Conservation (phyloP, 441 rosid genomes). For the Aleurites moluccanus region DNA sequence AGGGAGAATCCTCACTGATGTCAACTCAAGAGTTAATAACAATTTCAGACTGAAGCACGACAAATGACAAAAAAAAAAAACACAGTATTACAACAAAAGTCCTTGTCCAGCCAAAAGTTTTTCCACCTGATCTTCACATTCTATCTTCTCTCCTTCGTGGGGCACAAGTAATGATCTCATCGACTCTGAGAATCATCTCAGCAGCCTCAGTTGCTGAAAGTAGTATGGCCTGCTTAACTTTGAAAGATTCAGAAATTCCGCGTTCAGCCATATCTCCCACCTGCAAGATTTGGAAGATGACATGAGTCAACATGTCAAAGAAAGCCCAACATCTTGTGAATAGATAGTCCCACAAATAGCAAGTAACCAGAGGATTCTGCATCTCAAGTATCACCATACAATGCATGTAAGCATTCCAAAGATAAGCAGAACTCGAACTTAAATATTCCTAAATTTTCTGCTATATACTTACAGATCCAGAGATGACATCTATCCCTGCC, state of each 20-base stretch:
- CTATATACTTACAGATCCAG: slow-evolving; percentile 74
- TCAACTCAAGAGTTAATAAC: background rate
- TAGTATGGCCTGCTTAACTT: slow-evolving; percentile 91
- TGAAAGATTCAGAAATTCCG: slow-evolving; percentile 88
- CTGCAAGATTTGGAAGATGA: slow-evolving; percentile 38
- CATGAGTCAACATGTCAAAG: slow-evolving; percentile 11
- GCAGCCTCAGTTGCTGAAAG: slow-evolving; percentile 98
- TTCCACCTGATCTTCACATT: slow-evolving; percentile 49
- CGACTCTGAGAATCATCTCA: slow-evolving; percentile 96
- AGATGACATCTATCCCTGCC: slow-evolving; percentile 86
- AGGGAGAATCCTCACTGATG: background rate
- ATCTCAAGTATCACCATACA: background rate
- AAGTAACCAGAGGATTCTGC: background rate
- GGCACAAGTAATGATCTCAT: slow-evolving; percentile 92
- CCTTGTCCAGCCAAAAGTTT: background rate
- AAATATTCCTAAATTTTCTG: background rate
- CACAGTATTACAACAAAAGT: background rate
- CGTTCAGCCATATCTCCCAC: slow-evolving; percentile 79
- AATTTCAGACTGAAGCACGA: background rate
- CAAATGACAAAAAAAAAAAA: slow-evolving; percentile 16
- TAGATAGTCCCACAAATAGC: background rate
- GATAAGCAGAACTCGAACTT: background rate
- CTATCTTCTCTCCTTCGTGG: slow-evolving; percentile 94
- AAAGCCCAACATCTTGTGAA: background rate
- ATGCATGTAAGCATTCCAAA: background rate